Base-by-base conservation (phyloP, 163 green algal species). In the Scenedesmus sp. region DNA sequence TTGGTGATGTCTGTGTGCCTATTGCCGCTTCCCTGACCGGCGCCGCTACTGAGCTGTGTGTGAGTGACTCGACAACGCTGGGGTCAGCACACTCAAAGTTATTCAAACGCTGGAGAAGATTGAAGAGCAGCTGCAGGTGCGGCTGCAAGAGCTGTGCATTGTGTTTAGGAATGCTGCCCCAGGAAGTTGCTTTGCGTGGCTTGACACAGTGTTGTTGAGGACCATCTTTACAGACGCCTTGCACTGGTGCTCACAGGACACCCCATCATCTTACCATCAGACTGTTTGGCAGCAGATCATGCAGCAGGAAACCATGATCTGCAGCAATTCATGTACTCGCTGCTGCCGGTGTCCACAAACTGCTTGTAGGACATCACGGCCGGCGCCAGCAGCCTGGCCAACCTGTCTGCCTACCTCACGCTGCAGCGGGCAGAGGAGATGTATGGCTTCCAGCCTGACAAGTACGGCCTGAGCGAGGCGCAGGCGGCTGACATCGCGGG, bases 371-470 rank as follows among this genome's bases (percentile, higher is more conserved):
- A 74, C 56, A 67, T 90, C 84, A 85, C 52, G 4, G 91, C 93
- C 64, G 83, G 83, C 10, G 2, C 20, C 59, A 83, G 13, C 88
- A 97, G 95, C 13, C 93, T 98, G 15, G 86, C 88, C 82, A 96
- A 96, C 92, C 93, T 98, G 89, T 94, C 93, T 2, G 94, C 94
- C 5, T 97, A 97, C 91, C 92, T 98, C 13, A 96, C 94, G 0
- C 92, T 97, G 64, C 86, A 95, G 34, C 88, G 94, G 10, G 96
- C 95, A 3, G 88, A 94, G 88, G 92, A 96, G 59, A 64, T 92
- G 56, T 92, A 95, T 26, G 94, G 94, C 84, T 97, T 97, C 82
- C 86, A 94, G 3, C 94, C 96, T 1, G 86, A 88, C 0, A 64
- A 88, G 46, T 97, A 94, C 86, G 94, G 92, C 26, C 90, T 96